Conservation (phyloP, 2,329 filamentous ascomycete genomes). For the Elsinoe perseae region DNA sequence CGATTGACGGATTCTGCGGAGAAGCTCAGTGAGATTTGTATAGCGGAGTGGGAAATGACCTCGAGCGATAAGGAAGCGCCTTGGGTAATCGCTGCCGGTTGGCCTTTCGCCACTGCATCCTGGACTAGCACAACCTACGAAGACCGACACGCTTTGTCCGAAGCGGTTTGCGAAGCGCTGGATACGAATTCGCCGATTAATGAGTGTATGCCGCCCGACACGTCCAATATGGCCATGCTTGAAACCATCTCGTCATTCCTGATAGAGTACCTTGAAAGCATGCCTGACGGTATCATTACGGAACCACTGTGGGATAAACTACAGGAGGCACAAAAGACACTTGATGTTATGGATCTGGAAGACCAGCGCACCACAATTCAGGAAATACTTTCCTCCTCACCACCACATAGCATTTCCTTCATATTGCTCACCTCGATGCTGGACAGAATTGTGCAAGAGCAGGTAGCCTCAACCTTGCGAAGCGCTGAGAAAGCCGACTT, state of each 20-base stretch:
- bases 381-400: conserved; percentile 62
- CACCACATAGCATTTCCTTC: conserved; percentile 80
- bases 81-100: conserved; percentile 48
- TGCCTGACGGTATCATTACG: conserved; percentile 74
- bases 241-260: conserved; percentile 68
- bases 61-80: conserved; percentile 38
- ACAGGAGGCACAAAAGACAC: conserved; percentile 48
- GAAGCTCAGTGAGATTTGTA: conserved; percentile 48
- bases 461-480: conserved; percentile 30
- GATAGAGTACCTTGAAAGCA: conserved; percentile 62
- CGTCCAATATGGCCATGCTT: conserved; percentile 58
- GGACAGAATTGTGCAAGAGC: conserved; percentile 49
- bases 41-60: conserved; percentile 58
- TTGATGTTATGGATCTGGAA: conserved; percentile 44
- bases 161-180: conserved; percentile 54
- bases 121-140: conserved; percentile 38
- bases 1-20: conserved; percentile 76
- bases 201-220: conserved; percentile 54
- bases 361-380: conserved; percentile 57
- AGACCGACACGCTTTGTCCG: conserved; percentile 38
- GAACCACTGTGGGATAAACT: conserved; percentile 61
- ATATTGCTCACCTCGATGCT: conserved; percentile 79
- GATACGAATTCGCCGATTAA: conserved; percentile 61
- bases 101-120: conserved; percentile 52
- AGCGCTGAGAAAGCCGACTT: conserved; percentile 22